Base-by-base conservation (phyloP, 2,329 filamentous ascomycete genomes). In the Juglanconis sp. region DNA sequence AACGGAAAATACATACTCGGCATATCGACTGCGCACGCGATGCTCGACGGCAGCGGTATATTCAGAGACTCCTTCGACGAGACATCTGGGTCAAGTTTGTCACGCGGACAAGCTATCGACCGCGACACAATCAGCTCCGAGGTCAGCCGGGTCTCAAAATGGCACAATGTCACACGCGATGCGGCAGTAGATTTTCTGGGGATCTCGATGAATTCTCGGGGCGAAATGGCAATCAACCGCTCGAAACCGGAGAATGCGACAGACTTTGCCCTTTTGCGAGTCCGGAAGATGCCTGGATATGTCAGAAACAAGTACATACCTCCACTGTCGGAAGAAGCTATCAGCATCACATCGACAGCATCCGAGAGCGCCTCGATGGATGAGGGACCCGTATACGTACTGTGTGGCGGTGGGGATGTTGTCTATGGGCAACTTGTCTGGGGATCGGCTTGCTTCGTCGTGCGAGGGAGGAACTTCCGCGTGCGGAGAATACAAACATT, bases 1-100 rank as follows among this genome's bases (percentile, higher is more conserved):
- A 61, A 61, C 55, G 59, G 55, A 7, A 54, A 54, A 30, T 61
- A 61, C 24, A 48, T 61, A 15, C 59, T 61, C 10, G 59, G 59
- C 31, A 50, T 61, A 24, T 42, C 59, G 8, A 58, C 55, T 3
- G 59, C 59, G 50, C 59, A 61, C 50, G 54, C 55, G 11, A 61
- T 61, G 59, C 59, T 61, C 1, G 55, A 61, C 55, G 38, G 55
- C 38, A 58, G 59, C 44, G 59, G 59, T 1, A 53, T 61, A 5
- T 54, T 61, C 46, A 32, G 44, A n/a, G 59, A 54, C 36, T 47
- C 59, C 13, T 40, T 61, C 31, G 50, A 58, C 31, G 50, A 34
- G 5, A 31, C 59, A 3, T 31, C 54, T 3, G 47, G 31, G 31
- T 30, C 53, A 35, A 9, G 35, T 6, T 8, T 8, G 8, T 32